Percentiles rank a stretch among this genome's conserved stretches.
These are phyloP conservation scores for Marasmius fiardii DNA, from an alignment of 1,284 basidiomycete genomes.

Conservation along the genomic window DNA sequence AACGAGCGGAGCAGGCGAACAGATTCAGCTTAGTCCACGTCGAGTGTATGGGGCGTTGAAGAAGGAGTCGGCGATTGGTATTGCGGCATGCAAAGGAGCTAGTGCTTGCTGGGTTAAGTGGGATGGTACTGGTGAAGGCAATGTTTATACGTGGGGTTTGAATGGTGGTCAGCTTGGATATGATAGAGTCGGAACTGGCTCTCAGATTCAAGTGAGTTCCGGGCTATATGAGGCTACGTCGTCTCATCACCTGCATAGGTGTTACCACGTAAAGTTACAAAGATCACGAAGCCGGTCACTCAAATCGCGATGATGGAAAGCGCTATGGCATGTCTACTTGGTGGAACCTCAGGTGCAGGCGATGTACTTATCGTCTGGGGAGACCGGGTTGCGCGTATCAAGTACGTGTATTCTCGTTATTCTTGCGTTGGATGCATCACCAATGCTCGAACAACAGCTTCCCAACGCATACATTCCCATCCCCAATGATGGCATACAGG, in stretches of 20 bases:
- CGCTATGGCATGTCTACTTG: conserved; percentile 13
- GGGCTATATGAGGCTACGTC: not conserved
- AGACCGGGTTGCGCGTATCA: conserved; percentile 55
- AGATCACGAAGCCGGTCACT: conserved; percentile 67
- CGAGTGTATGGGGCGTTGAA: conserved; percentile 60
- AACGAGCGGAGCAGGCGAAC: conserved; percentile 8
- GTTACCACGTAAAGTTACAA: conserved; percentile 81
- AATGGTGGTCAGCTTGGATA: conserved; percentile 91
- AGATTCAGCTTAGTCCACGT: conserved; percentile 12
- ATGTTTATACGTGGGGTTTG: conserved; percentile 91
- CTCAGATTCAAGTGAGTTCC: conserved; percentile 4
- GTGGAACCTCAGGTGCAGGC: conserved; percentile 44
- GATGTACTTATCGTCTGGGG: conserved; percentile 63
- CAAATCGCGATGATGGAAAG: conserved; percentile 71
- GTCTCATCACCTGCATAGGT: conserved; percentile 51
- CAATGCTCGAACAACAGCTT: conserved; percentile 41
- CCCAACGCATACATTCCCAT: conserved; percentile 65
- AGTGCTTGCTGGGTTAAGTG: conserved; percentile 84
- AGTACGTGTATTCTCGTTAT: conserved; percentile 37
- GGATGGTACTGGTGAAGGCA: conserved; percentile 40
- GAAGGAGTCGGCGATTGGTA: conserved; percentile 78
- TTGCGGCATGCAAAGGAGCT: conserved; percentile 86
- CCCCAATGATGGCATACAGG: conserved; percentile 74
- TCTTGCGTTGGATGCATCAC: conserved; percentile 11
- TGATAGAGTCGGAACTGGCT: conserved; percentile 15